Percentiles rank a stretch among this genome's conserved stretches.
Conservation (phyloP, 108 stramenopile species). For the Cyclotella sp. region DNA sequence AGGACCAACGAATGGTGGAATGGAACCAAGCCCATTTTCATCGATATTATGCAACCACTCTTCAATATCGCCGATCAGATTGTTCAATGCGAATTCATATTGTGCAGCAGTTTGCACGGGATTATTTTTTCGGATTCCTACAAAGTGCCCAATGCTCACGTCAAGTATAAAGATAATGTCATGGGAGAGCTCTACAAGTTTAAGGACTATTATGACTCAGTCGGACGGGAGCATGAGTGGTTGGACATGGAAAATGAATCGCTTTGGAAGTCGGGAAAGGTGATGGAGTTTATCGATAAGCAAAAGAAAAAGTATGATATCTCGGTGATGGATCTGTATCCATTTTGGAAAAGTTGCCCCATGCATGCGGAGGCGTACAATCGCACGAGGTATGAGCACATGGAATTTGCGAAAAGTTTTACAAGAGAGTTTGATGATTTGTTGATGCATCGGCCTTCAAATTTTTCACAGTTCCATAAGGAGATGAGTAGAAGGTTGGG, state of each 20-base stretch:
- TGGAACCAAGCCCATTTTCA: neutral
- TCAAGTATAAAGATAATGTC: slow-evolving; percentile 5
- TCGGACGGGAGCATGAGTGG: slow-evolving; percentile 1
- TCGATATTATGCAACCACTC: slow-evolving; percentile 15
- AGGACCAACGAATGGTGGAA: slow-evolving; percentile 7
- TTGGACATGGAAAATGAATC: slow-evolving; percentile 10
- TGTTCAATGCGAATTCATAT: slow-evolving; percentile 9
- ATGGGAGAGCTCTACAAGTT: slow-evolving; percentile 7
- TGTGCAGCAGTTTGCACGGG: slow-evolving; percentile 8
- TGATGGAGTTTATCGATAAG: neutral
- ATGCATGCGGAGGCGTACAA: slow-evolving; percentile 8
- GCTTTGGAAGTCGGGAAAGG: slow-evolving; percentile 3
- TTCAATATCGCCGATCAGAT: slow-evolving; percentile 15
- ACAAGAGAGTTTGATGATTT: slow-evolving; percentile 10
- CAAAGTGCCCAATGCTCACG: slow-evolving; percentile 10
- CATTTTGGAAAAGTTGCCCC: slow-evolving; percentile 12
- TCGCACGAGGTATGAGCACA: slow-evolving; percentile 1
- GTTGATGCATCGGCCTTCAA: neutral
- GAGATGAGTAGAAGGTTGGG: slow-evolving; percentile 9
- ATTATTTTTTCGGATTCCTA: slow-evolving; percentile 16
- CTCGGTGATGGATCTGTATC: neutral
- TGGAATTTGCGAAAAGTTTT: slow-evolving; percentile 9
- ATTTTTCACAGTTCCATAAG: slow-evolving; percentile 13
- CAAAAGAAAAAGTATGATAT: slow-evolving; percentile 9
- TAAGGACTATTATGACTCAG: slow-evolving; percentile 5